phyloP scores from a whole-genome alignment of 768 basidiomycete species.

The Leccinum imitatum region DNA sequence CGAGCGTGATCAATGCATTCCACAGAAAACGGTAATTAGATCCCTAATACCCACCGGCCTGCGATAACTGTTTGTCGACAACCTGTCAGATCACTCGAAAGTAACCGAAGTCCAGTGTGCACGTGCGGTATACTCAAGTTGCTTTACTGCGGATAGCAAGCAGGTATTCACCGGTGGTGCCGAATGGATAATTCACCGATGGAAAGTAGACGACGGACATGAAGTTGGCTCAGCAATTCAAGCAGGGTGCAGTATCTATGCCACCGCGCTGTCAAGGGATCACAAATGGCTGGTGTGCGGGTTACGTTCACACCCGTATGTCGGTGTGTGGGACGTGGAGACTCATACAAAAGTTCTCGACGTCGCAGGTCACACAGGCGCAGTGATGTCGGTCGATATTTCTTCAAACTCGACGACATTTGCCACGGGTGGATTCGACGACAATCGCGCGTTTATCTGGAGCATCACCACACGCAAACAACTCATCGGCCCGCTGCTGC shows the following conservation, averaged over 20 bases:
- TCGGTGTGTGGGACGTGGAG: not conserved
- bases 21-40: no score
- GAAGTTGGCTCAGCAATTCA: not conserved
- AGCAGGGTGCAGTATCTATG: not conserved
- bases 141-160: not conserved
- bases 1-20: no score
- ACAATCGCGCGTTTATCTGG: not conserved
- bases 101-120: not conserved
- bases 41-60: no score
- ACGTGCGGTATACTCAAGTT: not conserved
- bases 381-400: not conserved
- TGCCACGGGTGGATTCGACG: not conserved
- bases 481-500: not conserved
- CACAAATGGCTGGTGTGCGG: no score
- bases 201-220: not conserved
- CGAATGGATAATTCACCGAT: no score
- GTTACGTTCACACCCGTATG: no score
- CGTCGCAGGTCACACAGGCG: not conserved
- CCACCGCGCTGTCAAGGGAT: no score
- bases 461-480: no score
- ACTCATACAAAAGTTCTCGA: not conserved
- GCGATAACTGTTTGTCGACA: no score
- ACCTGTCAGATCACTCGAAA: no score
- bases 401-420: not conserved
- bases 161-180: no score